phyloP scores from a whole-genome alignment of 768 basidiomycete genomes.

The Podaxis sp. region DNA sequence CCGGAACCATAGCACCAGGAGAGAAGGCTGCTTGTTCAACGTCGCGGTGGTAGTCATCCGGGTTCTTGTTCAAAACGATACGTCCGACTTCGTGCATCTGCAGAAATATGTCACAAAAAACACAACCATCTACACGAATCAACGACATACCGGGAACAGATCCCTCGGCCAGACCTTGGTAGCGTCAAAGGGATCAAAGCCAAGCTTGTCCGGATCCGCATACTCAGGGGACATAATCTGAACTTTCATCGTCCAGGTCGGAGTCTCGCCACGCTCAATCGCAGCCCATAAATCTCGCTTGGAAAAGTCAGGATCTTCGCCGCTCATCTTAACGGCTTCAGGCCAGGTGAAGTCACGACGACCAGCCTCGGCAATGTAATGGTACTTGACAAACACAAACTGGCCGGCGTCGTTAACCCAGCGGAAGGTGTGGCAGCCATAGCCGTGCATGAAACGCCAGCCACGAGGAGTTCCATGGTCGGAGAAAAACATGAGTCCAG shows the following conservation, averaged over 20 bases:
- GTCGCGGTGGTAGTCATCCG: constrained; percentile 17
- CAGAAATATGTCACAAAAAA: neutral
- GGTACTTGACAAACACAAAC: constrained; percentile 17
- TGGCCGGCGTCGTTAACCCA: constrained; percentile 15
- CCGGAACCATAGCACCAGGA: constrained; percentile 15
- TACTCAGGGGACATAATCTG: constrained; percentile 17
- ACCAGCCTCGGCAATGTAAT: constrained; percentile 11
- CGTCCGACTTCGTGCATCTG: constrained; percentile 14
- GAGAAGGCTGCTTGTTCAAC: constrained; percentile 18
- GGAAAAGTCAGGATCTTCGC: constrained; percentile 15
- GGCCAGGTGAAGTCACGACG: constrained; percentile 16
- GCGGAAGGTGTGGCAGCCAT: constrained; percentile 17
- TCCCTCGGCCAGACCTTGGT: constrained; percentile 17
- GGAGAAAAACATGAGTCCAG: constrained; percentile 17
- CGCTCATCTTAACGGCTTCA: constrained; percentile 13
- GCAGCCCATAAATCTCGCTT: constrained; percentile 15
- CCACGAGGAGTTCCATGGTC: constrained; percentile 16
- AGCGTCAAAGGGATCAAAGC: constrained; percentile 17
- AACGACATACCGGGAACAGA: constrained; percentile 6
- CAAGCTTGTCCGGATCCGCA: constrained; percentile 16
- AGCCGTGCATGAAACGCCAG: constrained; percentile 15
- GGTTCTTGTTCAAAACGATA: constrained; percentile 18
- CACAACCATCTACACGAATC: too few species aligned
- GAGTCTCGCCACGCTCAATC: constrained; percentile 15
- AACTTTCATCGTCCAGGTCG: constrained; percentile 17